phyloP scores from a whole-genome alignment of 495 filamentous ascomycete species.

The Aspergillus incahuasiensis region DNA sequence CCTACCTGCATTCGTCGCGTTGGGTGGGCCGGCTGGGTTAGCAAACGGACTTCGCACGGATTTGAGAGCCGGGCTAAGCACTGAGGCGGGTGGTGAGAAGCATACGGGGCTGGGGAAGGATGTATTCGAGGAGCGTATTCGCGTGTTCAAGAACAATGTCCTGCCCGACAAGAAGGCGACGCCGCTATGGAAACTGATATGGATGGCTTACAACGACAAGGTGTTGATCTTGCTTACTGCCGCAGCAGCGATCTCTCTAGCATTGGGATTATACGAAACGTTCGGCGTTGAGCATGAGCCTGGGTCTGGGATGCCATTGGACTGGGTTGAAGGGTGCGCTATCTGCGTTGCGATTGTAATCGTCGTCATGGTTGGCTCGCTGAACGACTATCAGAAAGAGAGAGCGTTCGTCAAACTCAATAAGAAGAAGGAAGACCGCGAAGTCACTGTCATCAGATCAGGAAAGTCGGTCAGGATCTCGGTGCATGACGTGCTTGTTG shows the following conservation, averaged over 20 bases:
- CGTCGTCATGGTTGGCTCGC: conserved; percentile 60
- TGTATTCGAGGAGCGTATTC: conserved; percentile 56
- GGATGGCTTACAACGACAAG: conserved; percentile 82
- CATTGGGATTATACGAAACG: conserved; percentile 70
- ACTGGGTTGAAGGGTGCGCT: conserved; percentile 75
- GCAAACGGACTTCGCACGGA: conserved; percentile 73
- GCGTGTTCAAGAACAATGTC: conserved; percentile 65
- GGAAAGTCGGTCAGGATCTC: conserved; percentile 72
- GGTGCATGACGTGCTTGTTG: conserved; percentile 74
- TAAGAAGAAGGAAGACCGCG: conserved; percentile 66
- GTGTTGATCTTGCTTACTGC: conserved; percentile 75
- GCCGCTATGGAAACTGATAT: conserved; percentile 65
- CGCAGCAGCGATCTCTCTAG: conserved; percentile 79
- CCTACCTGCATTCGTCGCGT: conserved; percentile 66
- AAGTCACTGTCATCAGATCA: conserved; percentile 70
- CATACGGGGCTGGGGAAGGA: conserved; percentile 43
- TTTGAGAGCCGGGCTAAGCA: conserved; percentile 60
- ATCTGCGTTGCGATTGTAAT: conserved; percentile 68
- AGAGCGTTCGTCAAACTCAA: conserved; percentile 65
- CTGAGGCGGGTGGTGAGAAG: conserved; percentile 46
- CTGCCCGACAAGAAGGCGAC: conserved; percentile 70
- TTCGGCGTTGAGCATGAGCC: conserved; percentile 30
- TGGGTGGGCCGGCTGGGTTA: conserved; percentile 77
- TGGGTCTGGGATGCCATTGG: conserved; percentile 44
- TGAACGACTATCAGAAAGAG: conserved; percentile 72